Conservation (phyloP, 1,139 yeast species). For the Candida sojae region DNA sequence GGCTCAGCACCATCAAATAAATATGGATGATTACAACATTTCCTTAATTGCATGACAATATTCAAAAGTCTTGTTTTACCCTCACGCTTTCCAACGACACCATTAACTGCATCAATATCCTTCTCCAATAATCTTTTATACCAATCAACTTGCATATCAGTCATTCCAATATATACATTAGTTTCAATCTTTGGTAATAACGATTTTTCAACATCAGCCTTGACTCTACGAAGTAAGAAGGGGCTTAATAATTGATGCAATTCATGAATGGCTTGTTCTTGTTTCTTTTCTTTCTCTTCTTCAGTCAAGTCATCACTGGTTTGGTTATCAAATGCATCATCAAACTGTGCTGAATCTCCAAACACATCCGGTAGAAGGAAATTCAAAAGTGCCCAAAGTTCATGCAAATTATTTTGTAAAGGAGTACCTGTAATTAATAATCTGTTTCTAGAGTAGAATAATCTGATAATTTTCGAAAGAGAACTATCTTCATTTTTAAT, state of each 20-base stretch:
- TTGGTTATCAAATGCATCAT: slow-evolving; percentile 74
- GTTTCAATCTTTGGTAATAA: slow-evolving; percentile 87
- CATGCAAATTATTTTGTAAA: slow-evolving; percentile 89
- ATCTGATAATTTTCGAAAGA: slow-evolving; percentile 83
- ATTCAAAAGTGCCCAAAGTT: slow-evolving; percentile 91
- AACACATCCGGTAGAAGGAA: slow-evolving; percentile 93
- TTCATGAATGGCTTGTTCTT: slow-evolving; percentile 80
- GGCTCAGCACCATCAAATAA: slow-evolving; percentile 98
- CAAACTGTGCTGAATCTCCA: slow-evolving; percentile 86
- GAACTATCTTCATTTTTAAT: slow-evolving; percentile 93
- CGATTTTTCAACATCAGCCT: slow-evolving; percentile 90
- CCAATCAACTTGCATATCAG: slow-evolving; percentile 93
- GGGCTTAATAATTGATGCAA: slow-evolving; percentile 85
- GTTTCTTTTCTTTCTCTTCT: slow-evolving; percentile 49
- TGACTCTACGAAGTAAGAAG: slow-evolving; percentile 83
- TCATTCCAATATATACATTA: slow-evolving; percentile 90
- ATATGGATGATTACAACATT: slow-evolving; percentile 97
- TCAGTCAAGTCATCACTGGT: slow-evolving; percentile 27
- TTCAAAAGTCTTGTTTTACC: slow-evolving; percentile 88
- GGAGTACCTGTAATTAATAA: slow-evolving; percentile 95
- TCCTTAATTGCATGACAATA: slow-evolving; percentile 94
- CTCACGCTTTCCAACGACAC: slow-evolving; percentile 84
- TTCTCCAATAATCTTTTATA: slow-evolving; percentile 85
- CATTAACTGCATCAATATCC: slow-evolving; percentile 95
- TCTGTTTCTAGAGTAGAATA: slow-evolving; percentile 82